Conservation (phyloP, 2,329 filamentous ascomycete genomes). For the Botrytis elliptica region DNA sequence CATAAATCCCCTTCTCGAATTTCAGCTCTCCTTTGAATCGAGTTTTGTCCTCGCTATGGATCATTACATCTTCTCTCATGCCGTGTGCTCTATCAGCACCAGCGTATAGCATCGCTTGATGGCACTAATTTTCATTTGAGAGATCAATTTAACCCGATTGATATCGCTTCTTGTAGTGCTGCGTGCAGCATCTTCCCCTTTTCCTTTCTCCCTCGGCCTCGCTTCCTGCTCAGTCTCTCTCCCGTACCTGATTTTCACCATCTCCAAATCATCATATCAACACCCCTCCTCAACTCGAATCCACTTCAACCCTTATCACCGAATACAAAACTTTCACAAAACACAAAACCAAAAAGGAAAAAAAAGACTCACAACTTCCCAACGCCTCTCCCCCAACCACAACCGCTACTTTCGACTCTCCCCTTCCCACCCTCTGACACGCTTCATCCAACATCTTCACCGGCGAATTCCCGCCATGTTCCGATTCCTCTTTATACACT, state of each 20-base stretch:
- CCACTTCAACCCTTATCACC: not conserved
- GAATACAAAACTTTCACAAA: not conserved
- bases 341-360: not conserved
- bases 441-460: conserved; percentile 63
- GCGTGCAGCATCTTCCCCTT: not conserved
- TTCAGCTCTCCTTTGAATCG: not conserved
- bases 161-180: not conserved
- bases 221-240: not conserved
- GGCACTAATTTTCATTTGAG: not conserved
- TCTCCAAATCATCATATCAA: not conserved
- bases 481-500: conserved; percentile 1
- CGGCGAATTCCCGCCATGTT: conserved; percentile 49
- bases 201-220: not conserved
- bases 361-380: conserved; percentile 39
- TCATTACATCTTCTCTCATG: not conserved
- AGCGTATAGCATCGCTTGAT: not conserved
- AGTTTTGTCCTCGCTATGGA: not conserved
- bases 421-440: conserved; percentile 53
- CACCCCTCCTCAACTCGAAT: not conserved
- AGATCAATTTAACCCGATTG: not conserved
- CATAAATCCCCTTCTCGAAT: not conserved
- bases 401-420: conserved; percentile 56
- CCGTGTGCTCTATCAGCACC: not conserved
- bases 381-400: conserved; percentile 64
- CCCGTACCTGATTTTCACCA: not conserved